These are phyloP conservation scores for Lepidium aucheri DNA, from an alignment of 345 rosid genomes.

Conservation along the genomic window DNA sequence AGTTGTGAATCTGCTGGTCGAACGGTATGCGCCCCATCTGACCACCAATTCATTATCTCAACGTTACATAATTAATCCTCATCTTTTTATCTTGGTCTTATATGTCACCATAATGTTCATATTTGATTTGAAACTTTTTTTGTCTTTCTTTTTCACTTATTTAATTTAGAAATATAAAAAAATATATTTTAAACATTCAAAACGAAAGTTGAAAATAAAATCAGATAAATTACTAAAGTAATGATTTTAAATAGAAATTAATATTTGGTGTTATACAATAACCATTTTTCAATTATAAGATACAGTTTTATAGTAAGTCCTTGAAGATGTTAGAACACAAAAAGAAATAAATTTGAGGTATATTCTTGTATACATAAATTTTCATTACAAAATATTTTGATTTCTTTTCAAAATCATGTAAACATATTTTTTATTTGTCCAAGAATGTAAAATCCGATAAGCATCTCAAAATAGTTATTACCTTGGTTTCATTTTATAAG, in stretches of 20 bases:
- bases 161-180: too few species aligned
- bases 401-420: not conserved
- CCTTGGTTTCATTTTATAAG: too few species aligned
- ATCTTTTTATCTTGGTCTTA: not conserved
- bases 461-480: not conserved
- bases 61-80: not conserved
- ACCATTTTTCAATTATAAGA: not conserved
- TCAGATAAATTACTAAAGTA: not conserved
- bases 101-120: not conserved
- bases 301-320: not conserved
- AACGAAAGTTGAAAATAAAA: too few species aligned
- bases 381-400: not conserved
- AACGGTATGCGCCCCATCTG: conserved; percentile 94
- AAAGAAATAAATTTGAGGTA: not conserved
- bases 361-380: not conserved
- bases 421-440: not conserved
- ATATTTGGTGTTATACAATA: not conserved
- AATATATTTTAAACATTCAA: too few species aligned
- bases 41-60: not conserved
- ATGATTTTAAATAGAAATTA: not conserved
- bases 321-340: not conserved
- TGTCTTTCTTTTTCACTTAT: not conserved
- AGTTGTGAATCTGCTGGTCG: conserved; percentile 70
- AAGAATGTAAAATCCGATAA: not conserved
- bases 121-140: too few species aligned